Conservation (phyloP, 331 rosid species). For the Malus hybrid region DNA sequence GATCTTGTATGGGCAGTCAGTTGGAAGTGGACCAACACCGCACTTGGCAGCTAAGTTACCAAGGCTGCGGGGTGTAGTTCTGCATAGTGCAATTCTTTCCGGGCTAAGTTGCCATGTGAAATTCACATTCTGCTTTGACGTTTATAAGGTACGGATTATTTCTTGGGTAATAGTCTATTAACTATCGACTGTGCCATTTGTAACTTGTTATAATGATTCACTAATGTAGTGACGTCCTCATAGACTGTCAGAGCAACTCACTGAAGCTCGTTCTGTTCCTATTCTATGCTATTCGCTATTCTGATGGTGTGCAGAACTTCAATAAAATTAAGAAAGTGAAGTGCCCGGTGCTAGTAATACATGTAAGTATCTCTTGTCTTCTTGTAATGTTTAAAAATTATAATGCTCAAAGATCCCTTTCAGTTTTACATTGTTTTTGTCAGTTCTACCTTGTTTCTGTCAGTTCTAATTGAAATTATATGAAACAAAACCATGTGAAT, state of each 20-base stretch:
- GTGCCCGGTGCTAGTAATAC: slow-evolving; percentile 95
- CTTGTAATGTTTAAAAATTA: neutral
- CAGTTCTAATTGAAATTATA: neutral
- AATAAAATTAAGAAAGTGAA: slow-evolving; percentile 91
- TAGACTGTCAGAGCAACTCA: neutral
- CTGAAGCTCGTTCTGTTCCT: neutral
- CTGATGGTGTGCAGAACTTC: slow-evolving; percentile 61
- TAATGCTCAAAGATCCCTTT: neutral
- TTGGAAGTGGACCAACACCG: slow-evolving; percentile 95
- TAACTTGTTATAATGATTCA: too few relatives aligned
- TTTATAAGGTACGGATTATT: slow-evolving; percentile 70
- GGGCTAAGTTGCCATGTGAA: slow-evolving; percentile 91
- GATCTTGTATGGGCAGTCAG: slow-evolving; percentile 93
- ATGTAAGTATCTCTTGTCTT: slow-evolving; percentile 58
- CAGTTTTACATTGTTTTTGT: neutral
- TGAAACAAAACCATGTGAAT: neutral
- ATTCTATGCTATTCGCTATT: slow-evolving; percentile 3
- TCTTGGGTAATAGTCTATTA: neutral
- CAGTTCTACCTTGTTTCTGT: neutral
- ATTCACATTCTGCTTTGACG: slow-evolving; percentile 82
- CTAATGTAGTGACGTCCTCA: neutral
- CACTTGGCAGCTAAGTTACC: slow-evolving; percentile 96
- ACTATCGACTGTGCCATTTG: too few relatives aligned
- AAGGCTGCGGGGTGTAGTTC: slow-evolving; percentile 84
- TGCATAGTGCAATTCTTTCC: slow-evolving; percentile 94